Conservation (phyloP, 208 protist genomes). For the Acanthamoeba triangularis region DNA sequence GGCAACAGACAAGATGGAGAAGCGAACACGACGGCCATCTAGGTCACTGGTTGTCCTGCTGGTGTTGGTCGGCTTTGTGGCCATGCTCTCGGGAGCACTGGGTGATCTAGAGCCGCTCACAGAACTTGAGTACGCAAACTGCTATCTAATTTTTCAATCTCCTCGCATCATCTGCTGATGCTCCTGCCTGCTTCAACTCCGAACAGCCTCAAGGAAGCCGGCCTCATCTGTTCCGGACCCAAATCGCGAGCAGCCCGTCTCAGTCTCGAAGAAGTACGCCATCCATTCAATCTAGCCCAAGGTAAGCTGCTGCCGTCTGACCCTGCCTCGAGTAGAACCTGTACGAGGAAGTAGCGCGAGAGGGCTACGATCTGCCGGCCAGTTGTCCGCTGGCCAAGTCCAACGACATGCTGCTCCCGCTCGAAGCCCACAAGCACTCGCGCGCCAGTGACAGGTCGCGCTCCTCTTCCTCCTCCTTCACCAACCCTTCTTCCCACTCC, state of each 20-base stretch:
- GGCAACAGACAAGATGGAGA: no score
- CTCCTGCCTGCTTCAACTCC: no score
- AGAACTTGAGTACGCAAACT: background rate
- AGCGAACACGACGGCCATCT: background rate
- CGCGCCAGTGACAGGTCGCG: conserved; percentile 13
- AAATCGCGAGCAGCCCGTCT: conserved; percentile 7
- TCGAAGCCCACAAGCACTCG: background rate
- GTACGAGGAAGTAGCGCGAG: background rate
- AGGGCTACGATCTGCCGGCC: background rate
- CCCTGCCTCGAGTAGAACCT: background rate
- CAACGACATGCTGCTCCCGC: conserved; percentile 64
- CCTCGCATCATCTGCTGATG: no score
- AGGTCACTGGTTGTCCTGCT: background rate
- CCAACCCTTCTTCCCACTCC: background rate
- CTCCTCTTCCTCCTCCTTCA: background rate
- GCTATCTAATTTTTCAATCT: no score
- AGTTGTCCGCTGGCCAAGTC: background rate
- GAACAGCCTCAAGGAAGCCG: conserved; percentile 10
- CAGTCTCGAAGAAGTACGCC: conserved; percentile 37
- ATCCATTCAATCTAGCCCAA: background rate
- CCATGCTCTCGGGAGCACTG: background rate
- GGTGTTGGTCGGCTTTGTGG: background rate
- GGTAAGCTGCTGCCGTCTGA: background rate
- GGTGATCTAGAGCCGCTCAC: background rate
- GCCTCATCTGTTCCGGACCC: background rate